Evolutionary conservation across 2,329 filamentous ascomycete species (phyloP).

Genomic region (Fusarium udum): DNA sequence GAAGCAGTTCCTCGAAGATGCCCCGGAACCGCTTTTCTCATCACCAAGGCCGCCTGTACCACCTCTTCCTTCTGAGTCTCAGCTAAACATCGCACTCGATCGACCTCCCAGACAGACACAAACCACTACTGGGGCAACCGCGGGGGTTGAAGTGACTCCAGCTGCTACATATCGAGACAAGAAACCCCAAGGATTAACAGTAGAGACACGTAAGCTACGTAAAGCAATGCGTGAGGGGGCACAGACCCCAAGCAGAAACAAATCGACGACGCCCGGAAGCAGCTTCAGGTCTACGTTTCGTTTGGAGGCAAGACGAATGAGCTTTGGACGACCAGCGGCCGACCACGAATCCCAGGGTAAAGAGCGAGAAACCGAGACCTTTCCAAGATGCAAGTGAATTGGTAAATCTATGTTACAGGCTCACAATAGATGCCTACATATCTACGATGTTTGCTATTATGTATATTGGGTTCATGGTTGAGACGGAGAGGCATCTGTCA

Average conservation of each 20-base stretch:
- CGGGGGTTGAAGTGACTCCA: neutral
- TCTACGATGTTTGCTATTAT: slow-evolving; percentile 5
- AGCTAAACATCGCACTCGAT: slow-evolving; percentile 21
- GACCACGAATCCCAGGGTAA: slow-evolving; percentile 2
- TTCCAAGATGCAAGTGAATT: slow-evolving; percentile 17
- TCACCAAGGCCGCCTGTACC: slow-evolving; percentile 42
- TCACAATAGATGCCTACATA: neutral
- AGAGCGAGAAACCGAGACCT: slow-evolving; percentile 28
- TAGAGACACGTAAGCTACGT: slow-evolving; percentile 40
- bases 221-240: slow-evolving; percentile 33
- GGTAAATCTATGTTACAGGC: neutral
- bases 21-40: slow-evolving; percentile 37
- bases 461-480: neutral
- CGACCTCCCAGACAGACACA: slow-evolving; percentile 10
- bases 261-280: slow-evolving; percentile 13
- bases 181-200: slow-evolving; percentile 39
- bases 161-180: slow-evolving; percentile 34
- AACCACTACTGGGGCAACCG: slow-evolving; percentile 2
- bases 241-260: slow-evolving; percentile 21
- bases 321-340: slow-evolving; percentile 3
- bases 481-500: neutral
- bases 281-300: slow-evolving; percentile 30
- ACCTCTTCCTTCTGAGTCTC: slow-evolving; percentile 36
- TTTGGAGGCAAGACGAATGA: slow-evolving; percentile 24
- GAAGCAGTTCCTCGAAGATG: slow-evolving; percentile 38